Evolutionary conservation across 2,329 filamentous ascomycete species (phyloP).

Genomic region (Cladosporium sp.): DNA sequence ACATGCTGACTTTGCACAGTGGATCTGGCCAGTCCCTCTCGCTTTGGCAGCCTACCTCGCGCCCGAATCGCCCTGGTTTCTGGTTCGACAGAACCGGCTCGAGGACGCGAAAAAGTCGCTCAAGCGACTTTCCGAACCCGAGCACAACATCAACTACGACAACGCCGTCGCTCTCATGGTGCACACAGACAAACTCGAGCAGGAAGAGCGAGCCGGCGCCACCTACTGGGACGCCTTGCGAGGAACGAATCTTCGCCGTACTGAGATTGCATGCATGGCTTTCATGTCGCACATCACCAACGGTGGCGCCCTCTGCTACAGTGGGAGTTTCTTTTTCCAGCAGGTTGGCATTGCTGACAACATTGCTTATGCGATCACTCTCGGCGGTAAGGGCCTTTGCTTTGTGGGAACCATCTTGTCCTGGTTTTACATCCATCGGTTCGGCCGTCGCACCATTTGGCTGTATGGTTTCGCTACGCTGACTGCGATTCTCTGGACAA

Average conservation of each 20-base stretch:
- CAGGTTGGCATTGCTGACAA: conserved; percentile 34
- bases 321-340: conserved; percentile 35
- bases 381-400: conserved; percentile 25
- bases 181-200: conserved; percentile 35
- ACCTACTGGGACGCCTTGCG: conserved; percentile 36
- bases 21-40: conserved; percentile 40
- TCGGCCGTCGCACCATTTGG: conserved; percentile 38
- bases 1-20: conserved; percentile 21
- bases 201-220: conserved; percentile 24
- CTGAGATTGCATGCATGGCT: conserved; percentile 37
- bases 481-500: conserved; percentile 5
- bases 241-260: conserved; percentile 42
- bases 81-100: conserved; percentile 18
- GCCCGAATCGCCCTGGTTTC: conserved; percentile 22
- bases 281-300: conserved; percentile 36
- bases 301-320: conserved; percentile 31
- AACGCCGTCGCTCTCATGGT: conserved; percentile 36
- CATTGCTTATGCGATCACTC: conserved; percentile 34
- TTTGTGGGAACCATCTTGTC: conserved; percentile 19
- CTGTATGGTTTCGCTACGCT: conserved; percentile 21
- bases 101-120: conserved; percentile 18
- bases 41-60: conserved; percentile 20
- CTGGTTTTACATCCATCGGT: conserved; percentile 28
- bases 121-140: conserved; percentile 17
- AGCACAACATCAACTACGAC: conserved; percentile 24